Evolutionary conservation across 495 filamentous ascomycete genomes (phyloP), one percentile per base, ranked within the genome.

Genomic region (Lasiosphaeris hirsuta): DNA sequence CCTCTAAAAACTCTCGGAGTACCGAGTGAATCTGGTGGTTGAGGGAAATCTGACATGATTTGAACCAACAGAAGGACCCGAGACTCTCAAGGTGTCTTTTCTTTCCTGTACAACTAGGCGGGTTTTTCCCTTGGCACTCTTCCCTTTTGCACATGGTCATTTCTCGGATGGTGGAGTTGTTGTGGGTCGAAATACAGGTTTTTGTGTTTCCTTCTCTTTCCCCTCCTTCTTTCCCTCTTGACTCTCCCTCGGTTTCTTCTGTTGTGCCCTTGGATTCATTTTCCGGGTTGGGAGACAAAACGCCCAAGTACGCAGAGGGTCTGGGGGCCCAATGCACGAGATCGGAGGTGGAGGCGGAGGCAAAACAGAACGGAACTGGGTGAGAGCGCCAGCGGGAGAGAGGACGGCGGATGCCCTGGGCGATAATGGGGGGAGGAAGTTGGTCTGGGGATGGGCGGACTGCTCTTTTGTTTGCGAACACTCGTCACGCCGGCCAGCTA

Each of bases 71-170:
- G 17, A 17, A 46, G 43, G 7, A 19, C 10, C 9, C 17, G 15
- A 15, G 4, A 10, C 3, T 18, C 15, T 17, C 17, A 15, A 1
- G 6, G 14, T 19, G 5, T 23, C 18, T 10, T 48, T 15, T 41
- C 39, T 13, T 51, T 38, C 49, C 44, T 65, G 63, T 65, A 63
- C 42, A 60, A 65, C 53, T 56, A 30, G 11, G 7, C 30, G 43
- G 18, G 43, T 17, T 23, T 46, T 46, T 23, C 17, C 14, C 18
- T 8, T 46, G 11, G 2, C 43, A 3, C 17, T 46, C 43, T 46
- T 44, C 30, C 17, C 8, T 10, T 23, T 42, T 34, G 50, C 50
- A 53, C 50, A 53, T 51, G 50, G 17, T 30, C 44, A 5, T 41
- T 41, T 41, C 23, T 50, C 19, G 47, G 47, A 50, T 2, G 56